Percentiles rank a stretch among this genome's conserved stretches.
These are phyloP conservation scores for Lepidopterella palustris DNA, from an alignment of 495 filamentous ascomycete species.

Conservation along the genomic window DNA sequence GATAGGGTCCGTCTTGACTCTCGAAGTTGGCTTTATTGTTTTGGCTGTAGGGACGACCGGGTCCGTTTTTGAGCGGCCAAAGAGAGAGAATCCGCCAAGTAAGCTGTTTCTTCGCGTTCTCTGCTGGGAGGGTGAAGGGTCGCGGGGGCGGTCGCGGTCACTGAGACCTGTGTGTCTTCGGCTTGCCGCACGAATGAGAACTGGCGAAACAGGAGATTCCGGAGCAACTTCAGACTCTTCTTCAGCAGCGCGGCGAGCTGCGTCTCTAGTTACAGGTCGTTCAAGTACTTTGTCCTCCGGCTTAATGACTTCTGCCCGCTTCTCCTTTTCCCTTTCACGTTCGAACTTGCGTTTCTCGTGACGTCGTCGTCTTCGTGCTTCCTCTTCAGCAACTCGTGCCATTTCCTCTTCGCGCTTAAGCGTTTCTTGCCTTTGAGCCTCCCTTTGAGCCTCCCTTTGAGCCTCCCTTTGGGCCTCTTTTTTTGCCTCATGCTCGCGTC, in stretches of 20 bases:
- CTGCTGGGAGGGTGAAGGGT: conserved; percentile 3
- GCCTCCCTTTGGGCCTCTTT: conserved; percentile 10
- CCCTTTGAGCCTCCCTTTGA: conserved; percentile 9
- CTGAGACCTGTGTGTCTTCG: conserved; percentile 13
- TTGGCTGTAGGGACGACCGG: conserved; percentile 18
- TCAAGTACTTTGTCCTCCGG: neutral
- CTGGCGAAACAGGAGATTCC: conserved; percentile 14
- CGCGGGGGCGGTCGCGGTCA: conserved; percentile 13
- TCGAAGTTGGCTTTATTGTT: conserved; percentile 12
- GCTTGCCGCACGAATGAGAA: conserved; percentile 5
- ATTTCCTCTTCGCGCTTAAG: conserved; percentile 8
- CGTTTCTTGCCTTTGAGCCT: neutral
- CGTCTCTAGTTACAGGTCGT: conserved; percentile 14
- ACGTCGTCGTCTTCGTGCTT: conserved; percentile 9
- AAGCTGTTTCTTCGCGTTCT: conserved; percentile 15
- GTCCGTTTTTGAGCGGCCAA: conserved; percentile 26
- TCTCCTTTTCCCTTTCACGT: conserved; percentile 16
- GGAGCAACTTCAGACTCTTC: conserved; percentile 16
- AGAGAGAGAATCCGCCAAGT: conserved; percentile 16
- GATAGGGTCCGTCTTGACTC: conserved; percentile 18
- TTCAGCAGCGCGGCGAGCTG: conserved; percentile 25
- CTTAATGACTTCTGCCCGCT: neutral
- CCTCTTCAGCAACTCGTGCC: conserved; percentile 13
- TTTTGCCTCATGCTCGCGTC: neutral
- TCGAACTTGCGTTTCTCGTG: conserved; percentile 1